Percentiles rank a stretch among this genome's conserved stretches.
These are phyloP conservation scores for Nannochloris sp. DNA, from an alignment of 139 green algal species.

Conservation along the genomic window DNA sequence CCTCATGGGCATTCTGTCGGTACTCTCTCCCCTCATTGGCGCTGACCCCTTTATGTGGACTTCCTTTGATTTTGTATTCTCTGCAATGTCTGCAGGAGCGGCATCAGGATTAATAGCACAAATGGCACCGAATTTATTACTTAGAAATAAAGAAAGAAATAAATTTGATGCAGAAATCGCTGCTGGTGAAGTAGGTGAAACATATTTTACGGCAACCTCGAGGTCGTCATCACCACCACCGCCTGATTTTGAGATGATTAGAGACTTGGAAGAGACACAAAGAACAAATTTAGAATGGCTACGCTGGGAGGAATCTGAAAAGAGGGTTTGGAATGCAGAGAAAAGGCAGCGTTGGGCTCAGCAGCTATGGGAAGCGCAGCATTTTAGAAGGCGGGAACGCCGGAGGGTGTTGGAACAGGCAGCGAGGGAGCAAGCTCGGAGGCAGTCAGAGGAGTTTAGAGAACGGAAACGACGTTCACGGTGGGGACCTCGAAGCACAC, in stretches of 20 bases:
- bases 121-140: conserved; percentile 6
- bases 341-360: conserved; percentile 50
- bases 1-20: neutral
- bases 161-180: neutral
- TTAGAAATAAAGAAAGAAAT: neutral
- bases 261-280: neutral
- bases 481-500: conserved; percentile 18
- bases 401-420: conserved; percentile 14
- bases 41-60: conserved; percentile 6
- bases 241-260: too few species aligned
- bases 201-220: too few species aligned
- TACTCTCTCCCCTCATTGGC: conserved; percentile 8
- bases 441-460: conserved; percentile 10
- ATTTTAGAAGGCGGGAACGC: conserved; percentile 29
- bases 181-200: too few species aligned
- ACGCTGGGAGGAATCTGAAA: conserved; percentile 55
- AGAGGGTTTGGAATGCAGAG: conserved; percentile 43
- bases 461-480: conserved; percentile 18
- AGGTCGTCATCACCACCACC: too few species aligned
- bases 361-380: conserved; percentile 34
- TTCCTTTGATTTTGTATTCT: neutral
- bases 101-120: conserved; percentile 20
- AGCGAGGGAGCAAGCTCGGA: neutral
- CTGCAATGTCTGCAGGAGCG: neutral
- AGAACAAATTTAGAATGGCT: conserved; percentile 61